Conservation (phyloP, 2,329 filamentous ascomycete species). For the Trichoderma hamatum region DNA sequence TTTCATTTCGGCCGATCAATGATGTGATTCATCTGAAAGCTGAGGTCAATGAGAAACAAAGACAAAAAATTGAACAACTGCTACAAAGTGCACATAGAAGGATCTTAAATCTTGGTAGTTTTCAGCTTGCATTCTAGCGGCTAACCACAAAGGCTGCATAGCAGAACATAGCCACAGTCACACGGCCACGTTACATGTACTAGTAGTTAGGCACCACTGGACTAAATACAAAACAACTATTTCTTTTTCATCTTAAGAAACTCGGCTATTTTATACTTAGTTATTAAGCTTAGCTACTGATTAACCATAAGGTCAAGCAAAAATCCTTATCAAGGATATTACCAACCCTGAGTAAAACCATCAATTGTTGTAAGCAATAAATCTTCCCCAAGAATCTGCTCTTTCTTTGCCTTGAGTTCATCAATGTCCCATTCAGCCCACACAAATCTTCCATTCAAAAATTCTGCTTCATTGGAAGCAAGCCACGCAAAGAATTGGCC, state of each 20-base stretch:
- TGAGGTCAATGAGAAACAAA: background rate
- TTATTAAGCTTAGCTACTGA: too few species aligned
- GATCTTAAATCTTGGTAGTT: background rate
- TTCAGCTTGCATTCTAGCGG: background rate
- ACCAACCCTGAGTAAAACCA: constrained; percentile 35
- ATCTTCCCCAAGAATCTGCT: background rate
- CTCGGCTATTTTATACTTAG: too few species aligned
- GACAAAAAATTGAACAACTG: background rate
- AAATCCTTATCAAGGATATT: too few species aligned
- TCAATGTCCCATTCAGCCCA: background rate
- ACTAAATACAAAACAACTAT: too few species aligned
- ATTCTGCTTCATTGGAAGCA: background rate
- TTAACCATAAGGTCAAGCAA: too few species aligned
- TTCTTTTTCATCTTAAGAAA: too few species aligned
- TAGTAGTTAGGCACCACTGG: background rate
- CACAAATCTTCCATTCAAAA: background rate
- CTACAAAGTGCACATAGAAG: background rate
- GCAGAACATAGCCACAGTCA: background rate
- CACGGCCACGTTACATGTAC: background rate
- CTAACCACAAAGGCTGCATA: background rate
- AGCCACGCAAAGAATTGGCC: background rate
- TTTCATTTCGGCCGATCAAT: background rate
- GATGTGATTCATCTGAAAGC: background rate
- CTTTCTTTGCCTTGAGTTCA: background rate
- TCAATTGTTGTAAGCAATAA: background rate